Evolutionary conservation across 108 stramenopile genomes (phyloP), one percentile per base, ranked within the genome.

Genomic region (Seminavis robusta): DNA sequence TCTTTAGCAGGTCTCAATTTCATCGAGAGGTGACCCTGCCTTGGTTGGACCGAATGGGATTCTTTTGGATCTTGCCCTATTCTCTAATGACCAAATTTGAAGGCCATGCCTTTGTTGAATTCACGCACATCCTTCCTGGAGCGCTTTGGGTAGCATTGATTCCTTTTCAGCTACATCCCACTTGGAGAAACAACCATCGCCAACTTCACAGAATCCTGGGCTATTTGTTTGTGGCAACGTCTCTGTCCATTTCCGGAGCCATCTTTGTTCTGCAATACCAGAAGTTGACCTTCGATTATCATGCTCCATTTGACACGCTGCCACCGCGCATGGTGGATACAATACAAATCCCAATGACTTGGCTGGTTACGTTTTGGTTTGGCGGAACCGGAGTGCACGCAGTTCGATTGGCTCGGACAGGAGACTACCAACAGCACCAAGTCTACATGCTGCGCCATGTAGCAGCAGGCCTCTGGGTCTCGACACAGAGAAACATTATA

Each of bases 151-250:
- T 48, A 6, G 57, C 45, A 11, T 1, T 30, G 20, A 58, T 59
- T 49, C 65, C 65, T 4, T 57, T 66, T 41, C 65, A 59, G n/a
- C 20, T 66, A 28, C 56, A 66, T 52, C 48, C 47, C 4, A 28
- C 16, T 17, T 49, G 58, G 37, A 46, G 65, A 36, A 64, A 55
- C 19, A 33, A 33, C 15, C 26, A 53, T 25, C 17, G 16, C 33
- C n/a, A 1, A 16, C 31, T 40, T 21, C 63, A 64, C 24, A 16
- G 53, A 46, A 4, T 4, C 9, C 8, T 44, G 25, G 63, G 63
- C 1, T 64, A 64, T 46, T 42, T 42, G 3, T 64, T 64, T 42
- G 13, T 55, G 4, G n/a, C 10, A 8, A 17, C 44, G n/a, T 45
- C 63, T 1, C 19, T 64, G 36, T 16, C 55, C 2, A 55, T 64